Evolutionary conservation across 129 eudicot genomes (phyloP).

Genomic region (Oenanthe sinensis): DNA sequence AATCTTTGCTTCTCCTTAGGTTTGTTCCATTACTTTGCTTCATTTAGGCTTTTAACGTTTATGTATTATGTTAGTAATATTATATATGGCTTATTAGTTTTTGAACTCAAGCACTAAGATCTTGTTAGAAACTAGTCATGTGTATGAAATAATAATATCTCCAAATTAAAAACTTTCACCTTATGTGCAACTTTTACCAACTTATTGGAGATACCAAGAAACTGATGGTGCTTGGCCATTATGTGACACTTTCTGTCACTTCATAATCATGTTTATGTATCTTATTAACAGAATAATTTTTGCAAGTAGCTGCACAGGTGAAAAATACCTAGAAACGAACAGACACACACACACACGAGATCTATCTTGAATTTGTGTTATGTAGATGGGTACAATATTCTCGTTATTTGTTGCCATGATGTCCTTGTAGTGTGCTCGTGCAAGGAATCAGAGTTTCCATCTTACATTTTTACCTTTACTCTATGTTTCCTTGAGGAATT

Average conservation of each 20-base stretch:
- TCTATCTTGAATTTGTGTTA: not conserved
- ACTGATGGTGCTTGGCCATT: not conserved
- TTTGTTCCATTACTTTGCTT: slow-evolving; percentile 12
- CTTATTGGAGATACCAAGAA: not conserved
- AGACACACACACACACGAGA: not conserved
- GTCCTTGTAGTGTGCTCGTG: not conserved
- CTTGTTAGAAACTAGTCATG: not conserved
- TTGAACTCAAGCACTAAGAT: not conserved
- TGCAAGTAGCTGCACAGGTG: not conserved
- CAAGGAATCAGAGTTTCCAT: not conserved
- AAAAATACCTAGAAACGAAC: not conserved
- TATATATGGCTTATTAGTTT: not conserved
- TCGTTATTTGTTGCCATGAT: not conserved
- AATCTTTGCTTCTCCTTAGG: slow-evolving; percentile 92
- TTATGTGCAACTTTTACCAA: not conserved
- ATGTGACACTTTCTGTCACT: not conserved
- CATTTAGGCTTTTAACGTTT: slow-evolving; percentile 2
- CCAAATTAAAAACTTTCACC: not conserved
- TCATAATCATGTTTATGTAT: not conserved
- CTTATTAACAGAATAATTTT: not conserved
- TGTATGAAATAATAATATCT: not conserved
- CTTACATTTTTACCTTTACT: not conserved
- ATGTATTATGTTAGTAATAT: not conserved
- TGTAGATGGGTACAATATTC: not conserved
- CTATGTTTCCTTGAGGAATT: not conserved